Percentiles rank a stretch among this genome's conserved stretches.
Evolutionary conservation across 2,329 filamentous ascomycete species (phyloP).

Genomic region (Hymenoscyphus infarciens): DNA sequence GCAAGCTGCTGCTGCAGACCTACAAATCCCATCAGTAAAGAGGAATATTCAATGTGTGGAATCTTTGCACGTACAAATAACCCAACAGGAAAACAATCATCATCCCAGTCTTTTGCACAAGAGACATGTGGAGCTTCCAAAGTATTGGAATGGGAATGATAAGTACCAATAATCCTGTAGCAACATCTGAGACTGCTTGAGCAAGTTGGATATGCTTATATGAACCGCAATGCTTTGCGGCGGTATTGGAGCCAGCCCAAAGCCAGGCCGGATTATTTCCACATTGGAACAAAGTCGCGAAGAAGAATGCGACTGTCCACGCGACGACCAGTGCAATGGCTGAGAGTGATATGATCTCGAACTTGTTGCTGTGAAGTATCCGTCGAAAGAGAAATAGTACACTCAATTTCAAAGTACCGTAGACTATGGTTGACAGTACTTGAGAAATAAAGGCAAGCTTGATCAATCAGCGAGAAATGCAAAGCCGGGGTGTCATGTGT

Average conservation of each 20-base stretch:
- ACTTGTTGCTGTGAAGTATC: not conserved
- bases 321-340: not conserved
- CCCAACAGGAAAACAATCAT: not conserved
- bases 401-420: not conserved
- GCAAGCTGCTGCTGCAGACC: not conserved
- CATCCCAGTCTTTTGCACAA: not conserved
- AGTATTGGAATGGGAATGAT: conserved; percentile 1
- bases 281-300: conserved; percentile 4
- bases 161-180: not conserved
- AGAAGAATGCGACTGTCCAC: not conserved
- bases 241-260: not conserved
- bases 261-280: not conserved
- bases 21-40: not conserved
- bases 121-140: not conserved
- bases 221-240: not conserved
- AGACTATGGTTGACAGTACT: not conserved
- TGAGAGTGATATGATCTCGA: not conserved
- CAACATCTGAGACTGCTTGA: not conserved
- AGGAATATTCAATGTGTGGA: not conserved
- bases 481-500: not conserved
- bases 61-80: not conserved
- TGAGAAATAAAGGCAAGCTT: conserved; percentile 1
- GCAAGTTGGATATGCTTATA: not conserved
- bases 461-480: not conserved
- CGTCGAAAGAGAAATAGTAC: not conserved